A percentile compares a stretch with the other conserved stretches of the same genome.
phyloP scores from a whole-genome alignment of 345 rosid genomes.

The Stellera chamaejasme region DNA sequence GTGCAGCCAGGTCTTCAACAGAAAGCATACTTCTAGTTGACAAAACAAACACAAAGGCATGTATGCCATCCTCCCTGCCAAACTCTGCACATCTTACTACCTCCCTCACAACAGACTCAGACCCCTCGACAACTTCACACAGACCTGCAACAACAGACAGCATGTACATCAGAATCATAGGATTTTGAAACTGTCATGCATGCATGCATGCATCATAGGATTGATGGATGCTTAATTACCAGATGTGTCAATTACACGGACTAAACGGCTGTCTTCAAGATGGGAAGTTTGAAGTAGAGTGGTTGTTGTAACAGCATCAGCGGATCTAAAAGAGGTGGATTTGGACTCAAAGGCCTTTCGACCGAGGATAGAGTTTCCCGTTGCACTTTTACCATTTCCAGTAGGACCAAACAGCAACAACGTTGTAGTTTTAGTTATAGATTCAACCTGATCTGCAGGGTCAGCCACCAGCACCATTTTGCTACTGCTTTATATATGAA shows the following conservation, averaged over 20 bases:
- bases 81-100: conserved; percentile 57
- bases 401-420: too few relatives aligned
- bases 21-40: conserved; percentile 48
- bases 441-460: too few relatives aligned
- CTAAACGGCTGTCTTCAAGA: conserved; percentile 42
- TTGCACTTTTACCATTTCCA: conserved; percentile 82
- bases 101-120: conserved; percentile 44
- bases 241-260: conserved; percentile 85
- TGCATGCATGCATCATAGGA: conserved; percentile 7
- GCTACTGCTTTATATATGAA: too few relatives aligned
- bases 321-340: conserved; percentile 37
- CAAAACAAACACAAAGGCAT: conserved; percentile 58
- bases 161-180: too few relatives aligned
- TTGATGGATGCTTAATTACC: conserved; percentile 46
- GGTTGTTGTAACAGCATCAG: conserved; percentile 47
- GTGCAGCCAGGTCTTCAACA: conserved; percentile 54
- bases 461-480: too few relatives aligned
- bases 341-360: conserved; percentile 54
- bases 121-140: conserved; percentile 47
- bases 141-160: conserved; percentile 29
- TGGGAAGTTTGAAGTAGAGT: conserved; percentile 32
- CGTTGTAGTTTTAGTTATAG: too few relatives aligned
- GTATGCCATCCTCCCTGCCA: conserved; percentile 71
- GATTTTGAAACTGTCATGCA: too few relatives aligned
- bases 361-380: conserved; percentile 77